Evolutionary conservation across 1,284 basidiomycete species (phyloP).

Genomic region (Anthracocystis panici-leucophaei): DNA sequence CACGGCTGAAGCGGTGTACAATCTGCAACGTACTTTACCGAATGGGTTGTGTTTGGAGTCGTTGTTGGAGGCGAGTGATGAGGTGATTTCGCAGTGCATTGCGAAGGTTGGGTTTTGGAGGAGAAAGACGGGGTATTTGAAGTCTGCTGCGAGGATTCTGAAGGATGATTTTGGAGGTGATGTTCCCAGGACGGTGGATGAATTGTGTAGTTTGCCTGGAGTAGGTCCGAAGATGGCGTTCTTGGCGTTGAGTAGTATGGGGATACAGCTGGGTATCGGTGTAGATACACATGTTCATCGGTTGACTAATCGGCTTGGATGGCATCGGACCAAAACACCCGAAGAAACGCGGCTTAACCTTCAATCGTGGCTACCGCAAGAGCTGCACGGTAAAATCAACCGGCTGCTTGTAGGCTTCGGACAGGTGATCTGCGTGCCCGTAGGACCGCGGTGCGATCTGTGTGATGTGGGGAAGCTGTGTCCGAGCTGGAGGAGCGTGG

Average conservation of each 20-base stretch:
- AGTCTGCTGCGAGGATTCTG: conserved; percentile 51
- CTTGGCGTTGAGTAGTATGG: conserved; percentile 83
- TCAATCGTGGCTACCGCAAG: conserved; percentile 63
- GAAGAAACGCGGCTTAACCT: conserved; percentile 78
- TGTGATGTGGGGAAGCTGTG: conserved; percentile 60
- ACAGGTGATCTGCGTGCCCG: conserved; percentile 87
- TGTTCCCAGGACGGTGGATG: conserved; percentile 60
- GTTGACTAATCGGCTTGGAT: conserved; percentile 89
- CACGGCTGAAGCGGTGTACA: conserved; percentile 83
- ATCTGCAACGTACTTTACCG: conserved; percentile 80
- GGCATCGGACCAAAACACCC: conserved; percentile 89
- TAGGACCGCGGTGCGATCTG: conserved; percentile 82
- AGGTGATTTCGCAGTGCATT: conserved; percentile 79
- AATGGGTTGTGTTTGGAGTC: conserved; percentile 82
- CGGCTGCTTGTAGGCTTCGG: conserved; percentile 67
- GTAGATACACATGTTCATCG: conserved; percentile 96
- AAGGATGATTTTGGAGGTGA: conserved; percentile 53
- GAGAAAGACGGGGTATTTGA: conserved; percentile 77
- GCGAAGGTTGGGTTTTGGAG: conserved; percentile 93
- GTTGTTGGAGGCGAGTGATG: conserved; percentile 77
- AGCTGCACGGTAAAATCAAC: conserved; percentile 61
- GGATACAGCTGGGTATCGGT: conserved; percentile 90
- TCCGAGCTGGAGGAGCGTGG: conserved; percentile 53
- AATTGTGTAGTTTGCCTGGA: conserved; percentile 62
- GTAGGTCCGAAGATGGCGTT: conserved; percentile 70